Conservation (phyloP, 306 rosid species). For the Oxytropis ochrocephala region DNA sequence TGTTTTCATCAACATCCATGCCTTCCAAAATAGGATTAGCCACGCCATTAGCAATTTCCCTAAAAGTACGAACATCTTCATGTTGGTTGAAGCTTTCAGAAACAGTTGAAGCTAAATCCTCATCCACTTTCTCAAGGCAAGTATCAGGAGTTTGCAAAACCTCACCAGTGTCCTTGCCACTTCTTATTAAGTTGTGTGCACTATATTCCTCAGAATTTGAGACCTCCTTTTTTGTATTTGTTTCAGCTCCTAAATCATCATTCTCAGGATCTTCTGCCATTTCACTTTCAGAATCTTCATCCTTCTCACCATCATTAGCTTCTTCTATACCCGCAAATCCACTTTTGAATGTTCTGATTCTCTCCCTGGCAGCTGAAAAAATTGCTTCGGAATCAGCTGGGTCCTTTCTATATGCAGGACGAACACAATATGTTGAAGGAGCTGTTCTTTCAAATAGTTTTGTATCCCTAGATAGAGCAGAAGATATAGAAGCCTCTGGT, state of each 20-base stretch:
- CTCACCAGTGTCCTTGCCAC: conserved; percentile 19
- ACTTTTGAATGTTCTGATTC: conserved; percentile 45
- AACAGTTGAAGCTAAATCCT: conserved; percentile 19
- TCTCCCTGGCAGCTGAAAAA: conserved; percentile 62
- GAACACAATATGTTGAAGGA: conserved; percentile 74
- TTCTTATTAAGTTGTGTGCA: conserved; percentile 19
- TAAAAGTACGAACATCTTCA: conserved; percentile 23
- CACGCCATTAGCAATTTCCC: conserved; percentile 22
- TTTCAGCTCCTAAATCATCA: conserved; percentile 49
- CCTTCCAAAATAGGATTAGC: conserved; percentile 31
- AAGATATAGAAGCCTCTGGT: conserved; percentile 74
- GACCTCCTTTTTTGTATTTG: conserved; percentile 24
- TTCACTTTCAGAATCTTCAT: conserved; percentile 66
- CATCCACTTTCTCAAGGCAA: conserved; percentile 23
- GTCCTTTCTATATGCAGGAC: conserved; percentile 61
- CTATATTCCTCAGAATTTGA: conserved; percentile 21
- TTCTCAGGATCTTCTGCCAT: conserved; percentile 51
- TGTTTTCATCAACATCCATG: conserved; percentile 48
- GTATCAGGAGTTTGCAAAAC: conserved; percentile 27
- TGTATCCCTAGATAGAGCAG: conserved; percentile 82
- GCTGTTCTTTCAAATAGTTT: conserved; percentile 81
- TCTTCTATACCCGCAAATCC: conserved; percentile 48
- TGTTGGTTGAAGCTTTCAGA: conserved; percentile 17
- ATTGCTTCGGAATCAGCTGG: conserved; percentile 56
- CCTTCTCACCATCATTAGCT: conserved; percentile 60